These are phyloP conservation scores for Scedosporium dehoogii DNA, from an alignment of 2,329 filamentous ascomycete species.

Conservation along the genomic window DNA sequence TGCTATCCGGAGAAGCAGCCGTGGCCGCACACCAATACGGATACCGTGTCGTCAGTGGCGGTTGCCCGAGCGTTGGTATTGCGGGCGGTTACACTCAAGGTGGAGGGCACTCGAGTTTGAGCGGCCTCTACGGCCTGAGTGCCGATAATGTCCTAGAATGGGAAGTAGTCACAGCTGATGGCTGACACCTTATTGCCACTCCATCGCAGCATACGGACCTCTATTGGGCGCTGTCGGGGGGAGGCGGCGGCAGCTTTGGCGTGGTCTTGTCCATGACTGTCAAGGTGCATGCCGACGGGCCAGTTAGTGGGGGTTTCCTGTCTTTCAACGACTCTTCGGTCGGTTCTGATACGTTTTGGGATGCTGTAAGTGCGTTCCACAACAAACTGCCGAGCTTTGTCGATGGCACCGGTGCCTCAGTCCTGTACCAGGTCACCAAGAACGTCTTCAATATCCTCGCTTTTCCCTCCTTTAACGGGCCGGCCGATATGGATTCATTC, in stretches of 20 bases:
- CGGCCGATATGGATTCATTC: not conserved
- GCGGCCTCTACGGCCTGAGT: slow-evolving; percentile 43
- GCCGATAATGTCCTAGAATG: slow-evolving; percentile 49
- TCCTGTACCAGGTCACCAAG: not conserved
- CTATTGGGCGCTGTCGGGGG: slow-evolving; percentile 54
- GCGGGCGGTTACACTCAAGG: slow-evolving; percentile 51
- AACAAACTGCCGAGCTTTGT: not conserved
- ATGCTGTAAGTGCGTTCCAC: not conserved
- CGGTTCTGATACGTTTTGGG: not conserved
- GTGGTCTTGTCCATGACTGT: slow-evolving; percentile 46
- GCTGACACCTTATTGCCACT: slow-evolving; percentile 35
- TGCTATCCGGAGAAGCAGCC: slow-evolving; percentile 43
- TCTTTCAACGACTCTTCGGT: too few relatives aligned
- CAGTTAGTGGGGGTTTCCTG: slow-evolving; percentile 17
- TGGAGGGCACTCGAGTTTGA: slow-evolving; percentile 46
- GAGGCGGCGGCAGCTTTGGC: slow-evolving; percentile 49
- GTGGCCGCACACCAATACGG: slow-evolving; percentile 34
- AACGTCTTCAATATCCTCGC: not conserved
- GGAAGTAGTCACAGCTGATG: slow-evolving; percentile 42
- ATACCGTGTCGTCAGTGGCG: slow-evolving; percentile 40
- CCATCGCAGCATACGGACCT: slow-evolving; percentile 40
- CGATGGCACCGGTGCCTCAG: not conserved
- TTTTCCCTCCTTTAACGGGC: not conserved
- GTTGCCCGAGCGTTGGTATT: slow-evolving; percentile 43
- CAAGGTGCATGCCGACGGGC: slow-evolving; percentile 34